Evolutionary conservation across 1,284 basidiomycete genomes (phyloP), one percentile per base, ranked within the genome.

Genomic region (Agroathelia rolfsii): DNA sequence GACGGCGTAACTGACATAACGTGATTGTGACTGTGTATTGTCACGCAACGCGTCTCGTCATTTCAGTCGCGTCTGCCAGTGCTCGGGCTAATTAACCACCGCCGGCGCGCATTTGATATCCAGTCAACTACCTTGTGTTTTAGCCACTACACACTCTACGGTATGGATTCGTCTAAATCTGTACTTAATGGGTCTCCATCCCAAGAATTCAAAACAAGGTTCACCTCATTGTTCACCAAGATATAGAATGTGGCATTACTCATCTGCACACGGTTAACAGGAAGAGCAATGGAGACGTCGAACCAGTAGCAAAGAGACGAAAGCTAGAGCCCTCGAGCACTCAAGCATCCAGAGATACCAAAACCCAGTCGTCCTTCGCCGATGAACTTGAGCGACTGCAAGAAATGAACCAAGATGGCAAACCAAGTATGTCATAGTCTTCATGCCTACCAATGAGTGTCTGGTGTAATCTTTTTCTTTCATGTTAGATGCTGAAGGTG

Each of bases 331-430:
- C 61, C 41, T 55, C 17, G 51, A 49, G 7, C 58, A 59, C 10
- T 53, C 60, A 22, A 51, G 49, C 23, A 65, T 66, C 12, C 68
- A 53, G 36, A 42, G 45, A 76, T 35, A 47, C 59, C 2, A 64
- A 78, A 1, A 22, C 41, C 10, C 50, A 48, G 32, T 47, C 52
- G 2, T 87, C 85, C 2, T 92, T 92, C 47, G 68, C 77, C 0
- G 82, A 86, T 36, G 76, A 88, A 4, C 60, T 92, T 3, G 76
- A 81, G 52, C 71, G 75, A 42, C 58, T 90, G 36, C 80, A 82
- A 45, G 74, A 77, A 19, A 78, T 84, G 27, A 62, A 8, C 17
- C 34, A 72, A n/a, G 58, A 59, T 47, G 65, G 49, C 44, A 64
- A 53, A 39, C 57, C 47, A 42, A 64, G 58, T 69, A 51, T 47